A percentile compares a stretch with the other conserved stretches of the same genome.
Conservation (phyloP, 306 rosid genomes). For the Cucumis hystrix region DNA sequence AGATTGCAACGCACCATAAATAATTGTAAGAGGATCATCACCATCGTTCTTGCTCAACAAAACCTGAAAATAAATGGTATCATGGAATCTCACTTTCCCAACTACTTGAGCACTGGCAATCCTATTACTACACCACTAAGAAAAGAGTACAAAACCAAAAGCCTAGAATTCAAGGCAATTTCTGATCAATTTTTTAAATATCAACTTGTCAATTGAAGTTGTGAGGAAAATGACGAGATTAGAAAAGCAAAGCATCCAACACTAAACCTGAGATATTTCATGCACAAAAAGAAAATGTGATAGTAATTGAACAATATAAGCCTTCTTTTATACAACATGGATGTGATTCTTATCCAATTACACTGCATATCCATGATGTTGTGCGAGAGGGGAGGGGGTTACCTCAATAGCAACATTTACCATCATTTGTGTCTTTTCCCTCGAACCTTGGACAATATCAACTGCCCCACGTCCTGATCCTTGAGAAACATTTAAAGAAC, state of each 20-base stretch:
- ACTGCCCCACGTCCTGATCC: slow-evolving; percentile 42
- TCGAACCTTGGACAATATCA: slow-evolving; percentile 63
- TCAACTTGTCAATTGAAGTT: not conserved
- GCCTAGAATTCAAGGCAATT: not conserved
- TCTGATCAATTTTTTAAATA: not conserved
- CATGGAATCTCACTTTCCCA: not conserved
- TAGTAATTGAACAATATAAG: too few relatives aligned
- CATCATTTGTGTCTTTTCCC: slow-evolving; percentile 54
- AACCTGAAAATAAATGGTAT: slow-evolving; percentile 38
- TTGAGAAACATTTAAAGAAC: slow-evolving; percentile 37
- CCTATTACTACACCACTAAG: not conserved
- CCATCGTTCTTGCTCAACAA: slow-evolving; percentile 58
- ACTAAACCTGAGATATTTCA: not conserved
- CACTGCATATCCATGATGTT: not conserved
- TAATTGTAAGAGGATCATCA: slow-evolving; percentile 52
- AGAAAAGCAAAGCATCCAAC: not conserved
- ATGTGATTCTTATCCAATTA: not conserved
- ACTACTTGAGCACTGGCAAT: not conserved
- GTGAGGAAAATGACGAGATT: not conserved
- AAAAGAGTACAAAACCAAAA: not conserved
- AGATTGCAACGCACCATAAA: slow-evolving; percentile 62
- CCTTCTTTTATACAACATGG: too few relatives aligned
- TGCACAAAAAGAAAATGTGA: not conserved
- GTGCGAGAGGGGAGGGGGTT: not conserved
- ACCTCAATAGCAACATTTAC: slow-evolving; percentile 88